A percentile compares a stretch with the other conserved stretches of the same genome.
Conservation (phyloP, 75 land plant genomes). For the Cryptomeria japonica region DNA sequence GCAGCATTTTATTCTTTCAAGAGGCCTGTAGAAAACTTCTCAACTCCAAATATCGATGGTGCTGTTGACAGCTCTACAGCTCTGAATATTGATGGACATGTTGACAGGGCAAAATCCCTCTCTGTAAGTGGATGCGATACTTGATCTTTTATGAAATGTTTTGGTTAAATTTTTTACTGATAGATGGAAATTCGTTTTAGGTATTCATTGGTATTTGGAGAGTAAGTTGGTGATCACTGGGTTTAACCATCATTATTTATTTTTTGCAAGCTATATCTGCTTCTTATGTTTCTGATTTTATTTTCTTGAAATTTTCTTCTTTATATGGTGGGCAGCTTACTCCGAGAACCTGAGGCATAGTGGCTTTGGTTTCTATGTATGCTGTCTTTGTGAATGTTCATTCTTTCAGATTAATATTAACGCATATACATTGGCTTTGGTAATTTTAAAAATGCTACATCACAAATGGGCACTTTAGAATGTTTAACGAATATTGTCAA, state of each 20-base stretch:
- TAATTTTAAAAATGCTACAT: background rate
- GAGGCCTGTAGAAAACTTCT: background rate
- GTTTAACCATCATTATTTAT: background rate
- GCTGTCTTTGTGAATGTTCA: background rate
- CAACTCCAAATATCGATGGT: background rate
- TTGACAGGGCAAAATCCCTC: no score
- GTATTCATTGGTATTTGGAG: background rate
- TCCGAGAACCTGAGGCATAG: background rate
- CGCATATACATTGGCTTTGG: background rate
- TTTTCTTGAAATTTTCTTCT: background rate
- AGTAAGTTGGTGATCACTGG: background rate
- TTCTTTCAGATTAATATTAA: background rate
- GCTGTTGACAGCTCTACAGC: background rate
- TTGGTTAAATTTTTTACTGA: background rate
- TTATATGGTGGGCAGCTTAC: background rate
- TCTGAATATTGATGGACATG: background rate
- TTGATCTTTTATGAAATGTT: background rate
- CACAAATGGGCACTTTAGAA: background rate
- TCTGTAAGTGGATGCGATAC: background rate
- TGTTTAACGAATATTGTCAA: background rate
- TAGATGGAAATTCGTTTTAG: background rate
- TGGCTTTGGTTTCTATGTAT: background rate
- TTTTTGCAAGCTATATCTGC: background rate
- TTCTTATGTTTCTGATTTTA: background rate
- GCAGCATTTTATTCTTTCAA: conserved; percentile 5